Conservation (phyloP, 305 asterid species). For the Euphrasia arctica region DNA sequence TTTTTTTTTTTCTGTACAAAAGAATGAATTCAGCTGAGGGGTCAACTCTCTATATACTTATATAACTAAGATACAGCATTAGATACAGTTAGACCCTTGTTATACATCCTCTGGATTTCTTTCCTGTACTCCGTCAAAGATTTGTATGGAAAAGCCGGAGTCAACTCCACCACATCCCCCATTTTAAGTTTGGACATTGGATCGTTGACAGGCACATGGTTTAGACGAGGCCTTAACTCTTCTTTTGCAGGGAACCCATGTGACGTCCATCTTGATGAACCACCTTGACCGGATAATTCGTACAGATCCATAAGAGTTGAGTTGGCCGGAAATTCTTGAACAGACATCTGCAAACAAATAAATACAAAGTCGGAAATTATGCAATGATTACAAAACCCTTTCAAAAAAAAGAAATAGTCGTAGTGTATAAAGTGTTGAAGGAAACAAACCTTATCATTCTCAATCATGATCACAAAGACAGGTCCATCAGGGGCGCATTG, state of each 20-base stretch:
- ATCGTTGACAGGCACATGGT: slow-evolving; percentile 55
- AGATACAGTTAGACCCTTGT: slow-evolving; percentile 8
- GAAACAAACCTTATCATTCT: slow-evolving; percentile 70
- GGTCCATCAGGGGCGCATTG: slow-evolving; percentile 68
- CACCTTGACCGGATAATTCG: slow-evolving; percentile 49
- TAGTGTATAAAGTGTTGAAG: not conserved
- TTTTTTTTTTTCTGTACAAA: not conserved
- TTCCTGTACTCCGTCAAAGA: slow-evolving; percentile 61
- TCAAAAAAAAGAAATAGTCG: not conserved
- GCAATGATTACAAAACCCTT: too few relatives aligned
- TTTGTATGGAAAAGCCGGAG: slow-evolving; percentile 65
- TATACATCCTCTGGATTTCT: slow-evolving; percentile 79
- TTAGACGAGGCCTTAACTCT: slow-evolving; percentile 71
- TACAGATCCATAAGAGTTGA: slow-evolving; percentile 65
- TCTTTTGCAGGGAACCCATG: slow-evolving; percentile 62
- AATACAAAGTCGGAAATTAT: not conserved
- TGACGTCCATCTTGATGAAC: slow-evolving; percentile 49
- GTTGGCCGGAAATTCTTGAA: slow-evolving; percentile 69
- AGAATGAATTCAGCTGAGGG: not conserved
- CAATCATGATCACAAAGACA: slow-evolving; percentile 67
- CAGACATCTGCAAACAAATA: slow-evolving; percentile 64
- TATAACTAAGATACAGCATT: not conserved
- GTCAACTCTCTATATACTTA: not conserved
- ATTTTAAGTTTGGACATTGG: slow-evolving; percentile 70
- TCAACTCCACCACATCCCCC: slow-evolving; percentile 84